Evolutionary conservation across 495 filamentous ascomycete genomes (phyloP).

Genomic region (Penicillium verhagenii): DNA sequence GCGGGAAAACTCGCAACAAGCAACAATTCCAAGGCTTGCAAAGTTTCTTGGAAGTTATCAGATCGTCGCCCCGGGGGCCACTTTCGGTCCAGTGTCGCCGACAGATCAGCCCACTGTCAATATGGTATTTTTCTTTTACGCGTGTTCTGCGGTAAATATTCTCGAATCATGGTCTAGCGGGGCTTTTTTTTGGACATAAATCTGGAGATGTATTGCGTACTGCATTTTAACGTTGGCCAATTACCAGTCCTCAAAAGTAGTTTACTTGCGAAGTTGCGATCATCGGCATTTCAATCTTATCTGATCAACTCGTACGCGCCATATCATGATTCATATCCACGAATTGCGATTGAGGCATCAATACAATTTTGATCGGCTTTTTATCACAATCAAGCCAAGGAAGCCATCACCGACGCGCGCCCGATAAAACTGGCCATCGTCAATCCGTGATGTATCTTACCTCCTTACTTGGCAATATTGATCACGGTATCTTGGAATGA

Average conservation of each 20-base stretch:
- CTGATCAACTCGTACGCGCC: background rate
- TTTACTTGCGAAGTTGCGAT: background rate
- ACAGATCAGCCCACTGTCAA: background rate
- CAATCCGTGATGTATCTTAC: background rate
- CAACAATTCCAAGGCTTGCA: background rate
- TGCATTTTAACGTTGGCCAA: background rate
- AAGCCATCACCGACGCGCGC: background rate
- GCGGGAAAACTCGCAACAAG: background rate
- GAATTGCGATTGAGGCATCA: too few relatives aligned
- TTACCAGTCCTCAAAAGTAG: background rate
- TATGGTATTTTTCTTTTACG: background rate
- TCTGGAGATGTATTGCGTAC: background rate
- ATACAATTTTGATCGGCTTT: background rate
- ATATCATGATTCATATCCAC: too few relatives aligned
- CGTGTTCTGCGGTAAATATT: background rate
- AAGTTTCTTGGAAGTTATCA: background rate
- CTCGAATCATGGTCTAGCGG: background rate
- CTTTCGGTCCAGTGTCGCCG: background rate
- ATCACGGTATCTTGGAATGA: too few relatives aligned
- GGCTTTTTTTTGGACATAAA: background rate
- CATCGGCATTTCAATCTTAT: background rate
- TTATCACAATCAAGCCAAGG: background rate
- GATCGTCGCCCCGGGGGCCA: conserved; percentile 1
- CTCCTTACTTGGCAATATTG: background rate
- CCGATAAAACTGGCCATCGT: background rate